Evolutionary conservation across 1,139 yeast genomes (phyloP).

Genomic region (Spencermartinsiella ligniputridi): DNA sequence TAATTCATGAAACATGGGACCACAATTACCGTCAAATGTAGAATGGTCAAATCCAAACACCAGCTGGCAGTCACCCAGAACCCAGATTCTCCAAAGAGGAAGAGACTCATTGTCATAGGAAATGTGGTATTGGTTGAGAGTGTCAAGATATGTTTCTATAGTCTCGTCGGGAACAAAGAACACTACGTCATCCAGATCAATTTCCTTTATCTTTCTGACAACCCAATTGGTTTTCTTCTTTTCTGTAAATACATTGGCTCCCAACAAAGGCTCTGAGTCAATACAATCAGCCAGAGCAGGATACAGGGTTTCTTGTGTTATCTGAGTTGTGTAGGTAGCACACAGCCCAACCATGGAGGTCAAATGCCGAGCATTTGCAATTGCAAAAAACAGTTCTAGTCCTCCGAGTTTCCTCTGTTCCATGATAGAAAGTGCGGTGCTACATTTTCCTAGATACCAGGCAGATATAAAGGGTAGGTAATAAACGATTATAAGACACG

Average conservation of each 20-base stretch:
- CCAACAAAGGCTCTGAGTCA: conserved; percentile 9
- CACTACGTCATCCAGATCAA: conserved; percentile 13
- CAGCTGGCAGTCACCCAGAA: conserved; percentile 11
- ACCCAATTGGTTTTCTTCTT: conserved; percentile 1
- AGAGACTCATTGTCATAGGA: conserved; percentile 9
- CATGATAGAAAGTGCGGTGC: too few species aligned
- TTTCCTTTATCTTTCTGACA: conserved; percentile 5
- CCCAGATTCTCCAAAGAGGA: conserved; percentile 19
- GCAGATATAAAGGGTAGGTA: too few species aligned
- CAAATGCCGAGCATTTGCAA: conserved; percentile 5
- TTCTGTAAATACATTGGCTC: conserved; percentile 8
- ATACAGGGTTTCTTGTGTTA: conserved; percentile 10
- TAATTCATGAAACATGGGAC: conserved; percentile 18
- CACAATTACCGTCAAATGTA: conserved; percentile 20
- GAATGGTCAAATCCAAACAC: conserved; percentile 23
- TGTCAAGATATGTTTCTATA: conserved; percentile 7
- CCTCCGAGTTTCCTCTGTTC: neutral
- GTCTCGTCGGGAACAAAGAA: conserved; percentile 6
- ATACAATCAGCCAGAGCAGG: conserved; percentile 12
- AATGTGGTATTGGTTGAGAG: conserved; percentile 21
- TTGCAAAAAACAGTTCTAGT: neutral
- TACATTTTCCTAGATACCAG: too few species aligned
- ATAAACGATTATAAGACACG: too few species aligned
- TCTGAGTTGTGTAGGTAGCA: conserved; percentile 9
- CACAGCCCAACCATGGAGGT: conserved; percentile 16